Percentiles rank a stretch among this genome's conserved stretches.
Evolutionary conservation across 2,329 filamentous ascomycete species (phyloP).

Genomic region (Nothophoma quercina): DNA sequence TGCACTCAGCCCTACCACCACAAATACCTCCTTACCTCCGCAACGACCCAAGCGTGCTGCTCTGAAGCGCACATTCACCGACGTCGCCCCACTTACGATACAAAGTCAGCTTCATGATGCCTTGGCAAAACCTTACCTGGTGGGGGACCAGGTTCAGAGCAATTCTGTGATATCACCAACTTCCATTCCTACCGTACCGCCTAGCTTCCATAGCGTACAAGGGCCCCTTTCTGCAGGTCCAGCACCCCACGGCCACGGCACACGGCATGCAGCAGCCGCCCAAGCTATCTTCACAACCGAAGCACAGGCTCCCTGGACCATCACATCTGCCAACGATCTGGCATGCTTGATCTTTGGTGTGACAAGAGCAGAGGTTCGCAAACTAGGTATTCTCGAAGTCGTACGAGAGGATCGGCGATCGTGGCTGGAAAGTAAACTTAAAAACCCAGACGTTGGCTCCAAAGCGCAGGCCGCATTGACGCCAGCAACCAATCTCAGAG

Average conservation of each 20-base stretch:
- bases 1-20: slow-evolving; percentile 27
- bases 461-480: slow-evolving; percentile 47
- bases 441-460: slow-evolving; percentile 64
- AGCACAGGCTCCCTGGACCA: slow-evolving; percentile 88
- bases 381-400: slow-evolving; percentile 93
- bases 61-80: slow-evolving; percentile 87
- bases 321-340: slow-evolving; percentile 93
- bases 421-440: slow-evolving; percentile 88
- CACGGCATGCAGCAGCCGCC: slow-evolving; percentile 86
- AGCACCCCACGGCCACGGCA: slow-evolving; percentile 80
- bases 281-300: slow-evolving; percentile 99
- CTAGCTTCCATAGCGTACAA: slow-evolving; percentile 40
- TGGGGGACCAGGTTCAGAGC: slow-evolving; percentile 57
- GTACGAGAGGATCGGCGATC: slow-evolving; percentile 86
- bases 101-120: slow-evolving; percentile 87
- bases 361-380: slow-evolving; percentile 92
- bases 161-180: slow-evolving; percentile 57
- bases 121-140: slow-evolving; percentile 80
- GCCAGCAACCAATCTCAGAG: slow-evolving; percentile 58
- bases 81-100: slow-evolving; percentile 75
- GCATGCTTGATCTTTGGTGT: slow-evolving; percentile 99
- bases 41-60: slow-evolving; percentile 60
- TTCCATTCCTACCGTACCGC: slow-evolving; percentile 50
- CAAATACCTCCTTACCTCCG: slow-evolving; percentile 31
- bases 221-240: slow-evolving; percentile 49